phyloP scores from a whole-genome alignment of 805 yeast species.

The Starmera dryadoides region DNA sequence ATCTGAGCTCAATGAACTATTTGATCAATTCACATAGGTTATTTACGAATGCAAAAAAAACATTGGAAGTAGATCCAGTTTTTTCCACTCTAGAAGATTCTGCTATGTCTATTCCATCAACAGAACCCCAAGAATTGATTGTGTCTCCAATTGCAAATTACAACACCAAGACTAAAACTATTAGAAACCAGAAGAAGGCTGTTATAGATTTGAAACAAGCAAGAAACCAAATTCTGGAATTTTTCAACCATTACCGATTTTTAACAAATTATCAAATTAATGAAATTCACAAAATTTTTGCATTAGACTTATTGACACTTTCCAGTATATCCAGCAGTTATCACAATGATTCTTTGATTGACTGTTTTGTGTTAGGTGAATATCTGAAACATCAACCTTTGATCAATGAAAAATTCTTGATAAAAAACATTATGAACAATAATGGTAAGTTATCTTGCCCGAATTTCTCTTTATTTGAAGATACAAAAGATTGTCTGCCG shows the following conservation, averaged over 20 bases:
- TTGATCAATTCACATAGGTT: constrained; percentile 24
- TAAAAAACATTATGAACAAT: constrained; percentile 7
- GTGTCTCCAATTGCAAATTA: constrained; percentile 5
- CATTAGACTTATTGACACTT: constrained; percentile 17
- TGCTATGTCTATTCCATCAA: constrained; percentile 38
- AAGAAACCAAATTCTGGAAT: constrained; percentile 8
- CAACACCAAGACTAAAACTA: constrained; percentile 12
- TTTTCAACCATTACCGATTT: constrained; percentile 13
- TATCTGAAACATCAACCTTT: constrained; percentile 19
- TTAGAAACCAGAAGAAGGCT: constrained; percentile 16
- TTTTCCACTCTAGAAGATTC: constrained; percentile 43
- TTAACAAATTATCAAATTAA: constrained; percentile 20
- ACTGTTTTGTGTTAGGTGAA: constrained; percentile 20
- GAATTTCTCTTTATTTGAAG: constrained; percentile 10
- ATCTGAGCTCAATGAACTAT: constrained; percentile 16
- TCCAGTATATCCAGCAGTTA: constrained; percentile 17
- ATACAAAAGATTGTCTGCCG: constrained; percentile 11
- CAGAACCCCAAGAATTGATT: constrained; percentile 1
- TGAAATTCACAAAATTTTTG: constrained; percentile 16
- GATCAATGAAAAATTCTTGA: constrained; percentile 18
- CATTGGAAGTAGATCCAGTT: constrained; percentile 37
- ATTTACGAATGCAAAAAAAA: constrained; percentile 23
- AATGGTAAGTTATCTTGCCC: constrained; percentile 8
- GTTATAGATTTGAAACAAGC: constrained; percentile 16
- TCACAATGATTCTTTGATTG: constrained; percentile 11